phyloP scores from a whole-genome alignment of 2,329 filamentous ascomycete species.

The Pyricularia sp. region DNA sequence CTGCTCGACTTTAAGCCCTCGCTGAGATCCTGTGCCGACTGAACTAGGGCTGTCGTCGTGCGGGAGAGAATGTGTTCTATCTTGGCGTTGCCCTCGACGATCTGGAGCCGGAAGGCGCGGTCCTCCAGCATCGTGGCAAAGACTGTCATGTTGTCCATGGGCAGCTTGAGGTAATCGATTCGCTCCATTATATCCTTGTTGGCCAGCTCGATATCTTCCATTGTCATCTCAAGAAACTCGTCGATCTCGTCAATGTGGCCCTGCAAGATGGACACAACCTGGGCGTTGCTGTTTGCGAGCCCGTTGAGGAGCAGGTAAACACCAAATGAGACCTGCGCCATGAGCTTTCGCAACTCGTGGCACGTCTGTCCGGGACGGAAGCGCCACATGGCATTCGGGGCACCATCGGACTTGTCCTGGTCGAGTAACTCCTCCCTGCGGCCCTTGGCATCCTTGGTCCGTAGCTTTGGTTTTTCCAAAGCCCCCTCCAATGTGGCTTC shows the following conservation, averaged over 20 bases:
- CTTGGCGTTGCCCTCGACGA: slow-evolving; percentile 79
- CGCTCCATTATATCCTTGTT: slow-evolving; percentile 71
- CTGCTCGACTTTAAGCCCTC: slow-evolving; percentile 69
- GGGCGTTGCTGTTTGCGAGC: slow-evolving; percentile 78
- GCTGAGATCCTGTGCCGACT: slow-evolving; percentile 68
- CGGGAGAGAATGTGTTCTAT: slow-evolving; percentile 84
- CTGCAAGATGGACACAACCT: slow-evolving; percentile 83
- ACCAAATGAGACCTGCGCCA: slow-evolving; percentile 89
- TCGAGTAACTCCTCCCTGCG: slow-evolving; percentile 61
- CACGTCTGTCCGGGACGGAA: slow-evolving; percentile 66
- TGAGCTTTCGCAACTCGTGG: slow-evolving; percentile 82
- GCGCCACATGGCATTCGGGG: slow-evolving; percentile 68
- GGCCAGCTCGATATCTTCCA: slow-evolving; percentile 76
- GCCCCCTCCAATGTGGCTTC: slow-evolving; percentile 51
- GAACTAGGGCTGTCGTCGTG: slow-evolving; percentile 66
- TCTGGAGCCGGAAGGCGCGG: slow-evolving; percentile 68
- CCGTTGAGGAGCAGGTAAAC: slow-evolving; percentile 79
- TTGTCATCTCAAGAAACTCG: slow-evolving; percentile 75
- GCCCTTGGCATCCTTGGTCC: slow-evolving; percentile 45
- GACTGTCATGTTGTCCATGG: slow-evolving; percentile 70
- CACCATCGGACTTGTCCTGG: slow-evolving; percentile 56
- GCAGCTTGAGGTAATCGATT: slow-evolving; percentile 70
- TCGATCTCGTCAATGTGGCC: slow-evolving; percentile 92
- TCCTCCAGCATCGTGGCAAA: slow-evolving; percentile 88
- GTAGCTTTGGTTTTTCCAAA: slow-evolving; percentile 40